Evolutionary conservation across 2,329 filamentous ascomycete genomes (phyloP), one percentile per base, ranked within the genome.

Genomic region (Penicillium sp.): DNA sequence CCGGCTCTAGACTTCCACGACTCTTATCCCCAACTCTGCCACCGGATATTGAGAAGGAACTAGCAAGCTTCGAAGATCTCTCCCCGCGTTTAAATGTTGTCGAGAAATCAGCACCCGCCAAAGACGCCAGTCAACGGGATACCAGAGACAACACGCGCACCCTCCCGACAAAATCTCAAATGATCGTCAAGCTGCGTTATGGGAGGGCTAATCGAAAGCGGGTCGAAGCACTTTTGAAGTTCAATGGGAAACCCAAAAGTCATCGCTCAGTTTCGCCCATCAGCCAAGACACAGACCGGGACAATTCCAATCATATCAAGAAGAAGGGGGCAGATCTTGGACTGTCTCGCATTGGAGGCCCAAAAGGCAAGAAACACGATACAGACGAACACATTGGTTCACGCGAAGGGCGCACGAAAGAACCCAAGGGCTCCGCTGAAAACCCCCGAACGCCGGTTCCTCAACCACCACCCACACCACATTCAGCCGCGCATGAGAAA

Each of bases 1-100:
- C 55, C 50, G 65, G 61, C 18, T 68, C 69, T 24, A 74, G 67
- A 50, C 67, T 84, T 16, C 83, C 83, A 10, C 74, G 76, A 9
- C 74, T 84, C 34, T 69, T 85, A n/a, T 85, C 83, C 4, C 82
- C 83, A 3, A 83, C 81, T 13, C 72, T 86, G 4, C 83, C 83
- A 6, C 74, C 79, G 2, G 79, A 79, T 49, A 77, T 86, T 42
- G 79, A 82, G 60, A 79, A 77, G 53, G 79, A 83, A 51, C 67
- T 85, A 24, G 75, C 72, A 7, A 67, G 76, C 53, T 72, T 77
- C 34, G 62, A 74, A 27, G 73, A 75, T 39, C 70, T 69, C 32
- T 67, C 72, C 18, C 49, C 62, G 5, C 34, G 32, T 10, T 7
- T 27, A 44, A 21, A 31, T 18, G 14, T 18, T 29, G 40, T 34